Base-by-base conservation (phyloP, 768 basidiomycete species). In the Sistotremastrum niveocremeum region DNA sequence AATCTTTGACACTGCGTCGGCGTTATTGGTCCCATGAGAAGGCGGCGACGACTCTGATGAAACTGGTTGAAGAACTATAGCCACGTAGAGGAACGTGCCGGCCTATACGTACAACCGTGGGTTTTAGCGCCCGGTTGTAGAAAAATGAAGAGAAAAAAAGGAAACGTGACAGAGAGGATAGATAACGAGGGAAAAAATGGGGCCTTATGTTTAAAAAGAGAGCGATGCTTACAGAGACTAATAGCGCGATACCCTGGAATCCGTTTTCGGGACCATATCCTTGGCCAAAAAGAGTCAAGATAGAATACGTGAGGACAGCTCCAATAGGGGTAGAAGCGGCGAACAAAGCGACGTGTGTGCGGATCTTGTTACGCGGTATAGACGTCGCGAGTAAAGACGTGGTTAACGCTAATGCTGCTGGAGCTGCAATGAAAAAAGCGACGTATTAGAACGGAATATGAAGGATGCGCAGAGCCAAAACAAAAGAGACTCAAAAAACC, bases 21-120 rank as follows among this genome's bases (percentile, higher is more conserved):
- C 65, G 6, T 66, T 48, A 4, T 57, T 34, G 30, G 52, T 48
- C 50, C 52, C 64, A 36, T 57, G 62, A 31, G 45, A 60, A 44
- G 70, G 68, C 11, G 72, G 67, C 33, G 81, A 57, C 44, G 59
- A 54, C 30, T 56, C 56, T 5, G 56, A 44, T 2, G 62, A 79
- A 33, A 81, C 72, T 2, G 84, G 76, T 56, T 88, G 86, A n/a
- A 90, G 68, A 37, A 88, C 81, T 1, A 90, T 90, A 1, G 91
- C 89, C 6, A 97, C 93, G 57, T 94, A 95, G 36, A 97, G 69
- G 64, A 95, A 95, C 3, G 88, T 90, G 6, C 91, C 91, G 39
- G 87, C 91, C 87, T 91, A 46, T 38, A 34, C 20, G 20, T 20
- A 20, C 20, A 20, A 20, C 20, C 20, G 20, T 20, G 20, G 20